Evolutionary conservation across 306 rosid species (phyloP).

Genomic region (Cercis canadensis): DNA sequence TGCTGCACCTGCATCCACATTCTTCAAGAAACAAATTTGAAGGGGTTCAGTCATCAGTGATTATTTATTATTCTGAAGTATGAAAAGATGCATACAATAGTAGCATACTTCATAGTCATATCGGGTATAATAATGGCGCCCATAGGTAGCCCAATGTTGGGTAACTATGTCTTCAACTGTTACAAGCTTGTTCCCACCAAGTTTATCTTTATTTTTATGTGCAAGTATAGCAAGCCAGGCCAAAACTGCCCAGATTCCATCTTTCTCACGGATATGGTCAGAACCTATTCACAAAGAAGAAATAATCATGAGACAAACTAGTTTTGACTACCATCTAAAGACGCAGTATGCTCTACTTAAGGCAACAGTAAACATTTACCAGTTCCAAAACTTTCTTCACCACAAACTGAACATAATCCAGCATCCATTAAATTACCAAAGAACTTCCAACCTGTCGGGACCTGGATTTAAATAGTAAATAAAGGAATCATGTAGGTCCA

Average conservation of each 20-base stretch:
- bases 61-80: constrained; percentile 16
- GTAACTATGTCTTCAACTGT: constrained; percentile 96
- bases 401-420: constrained; percentile 90
- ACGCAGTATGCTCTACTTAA: constrained; percentile 20
- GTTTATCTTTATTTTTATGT: constrained; percentile 78
- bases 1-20: constrained; percentile 95
- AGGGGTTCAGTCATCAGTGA: constrained; percentile 33
- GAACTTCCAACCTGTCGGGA: constrained; percentile 99
- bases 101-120: constrained; percentile 84
- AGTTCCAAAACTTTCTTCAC: constrained; percentile 99
- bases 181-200: constrained; percentile 77
- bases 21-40: constrained; percentile 54
- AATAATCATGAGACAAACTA: constrained; percentile 35
- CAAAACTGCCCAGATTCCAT: constrained; percentile 99
- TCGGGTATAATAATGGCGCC: constrained; percentile 97
- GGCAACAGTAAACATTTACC: constrained; percentile 56
- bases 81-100: constrained; percentile 5
- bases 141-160: constrained; percentile 91
- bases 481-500: not conserved
- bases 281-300: constrained; percentile 67
- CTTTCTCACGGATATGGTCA: constrained; percentile 97
- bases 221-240: constrained; percentile 96
- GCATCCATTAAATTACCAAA: constrained; percentile 99
- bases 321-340: constrained; percentile 10
- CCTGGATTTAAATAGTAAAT: constrained; percentile 56